Percentiles rank a stretch among this genome's conserved stretches.
Conservation (phyloP, 257 asterid species). For the Solanum rostratum region DNA sequence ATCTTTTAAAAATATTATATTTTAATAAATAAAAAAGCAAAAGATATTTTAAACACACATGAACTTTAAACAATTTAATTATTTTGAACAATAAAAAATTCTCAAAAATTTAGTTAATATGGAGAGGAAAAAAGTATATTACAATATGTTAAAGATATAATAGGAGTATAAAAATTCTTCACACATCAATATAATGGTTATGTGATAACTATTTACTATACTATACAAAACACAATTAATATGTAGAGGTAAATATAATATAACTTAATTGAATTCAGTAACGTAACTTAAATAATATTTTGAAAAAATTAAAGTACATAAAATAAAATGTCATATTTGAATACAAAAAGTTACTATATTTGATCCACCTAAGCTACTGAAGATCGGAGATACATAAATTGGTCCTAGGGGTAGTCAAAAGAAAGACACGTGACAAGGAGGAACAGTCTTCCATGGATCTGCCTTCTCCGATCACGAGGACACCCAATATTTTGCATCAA, state of each 20-base stretch:
- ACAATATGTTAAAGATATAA: neutral
- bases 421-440: conserved; percentile 79
- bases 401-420: conserved; percentile 61
- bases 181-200: neutral
- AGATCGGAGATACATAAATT: neutral
- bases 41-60: no score
- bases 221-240: neutral
- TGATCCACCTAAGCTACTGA: neutral
- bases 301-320: neutral
- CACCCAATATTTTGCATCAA: conserved; percentile 10
- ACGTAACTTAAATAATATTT: neutral
- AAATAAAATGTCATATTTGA: neutral
- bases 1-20: no score
- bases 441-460: conserved; percentile 98
- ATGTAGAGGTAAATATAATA: neutral
- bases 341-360: neutral
- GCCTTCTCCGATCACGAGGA: conserved; percentile 96
- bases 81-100: no score
- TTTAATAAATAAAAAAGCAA: no score
- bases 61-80: no score
- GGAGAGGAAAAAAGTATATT: neutral
- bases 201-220: neutral
- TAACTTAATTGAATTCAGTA: neutral
- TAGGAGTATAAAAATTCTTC: neutral
- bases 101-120: no score